phyloP scores from a whole-genome alignment of 768 basidiomycete genomes.

The Russula ochroleuca region DNA sequence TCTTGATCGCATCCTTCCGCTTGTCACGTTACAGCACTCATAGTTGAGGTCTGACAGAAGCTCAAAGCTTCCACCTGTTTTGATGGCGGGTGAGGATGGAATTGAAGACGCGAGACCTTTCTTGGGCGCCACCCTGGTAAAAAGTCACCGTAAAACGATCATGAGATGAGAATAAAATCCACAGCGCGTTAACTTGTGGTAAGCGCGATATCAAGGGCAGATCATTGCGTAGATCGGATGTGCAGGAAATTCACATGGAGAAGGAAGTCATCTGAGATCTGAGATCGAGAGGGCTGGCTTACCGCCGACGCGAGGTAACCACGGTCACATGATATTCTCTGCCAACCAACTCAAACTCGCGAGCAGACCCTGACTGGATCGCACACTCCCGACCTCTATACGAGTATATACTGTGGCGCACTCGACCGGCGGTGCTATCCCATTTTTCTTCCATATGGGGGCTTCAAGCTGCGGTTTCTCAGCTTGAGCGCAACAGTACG shows the following conservation, averaged over 20 bases:
- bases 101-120: conserved; percentile 23
- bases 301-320: too few species aligned
- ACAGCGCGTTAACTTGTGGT: neutral
- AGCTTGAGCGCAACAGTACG: conserved; percentile 70
- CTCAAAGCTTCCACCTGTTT: conserved; percentile 89
- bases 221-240: too few species aligned
- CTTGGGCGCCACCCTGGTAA: conserved; percentile 30
- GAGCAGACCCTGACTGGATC: conserved; percentile 33
- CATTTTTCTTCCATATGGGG: conserved; percentile 61
- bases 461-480: conserved; percentile 77
- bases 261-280: too few species aligned
- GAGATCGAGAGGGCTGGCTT: too few species aligned
- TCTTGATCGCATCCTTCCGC: conserved; percentile 97
- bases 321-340: too few species aligned
- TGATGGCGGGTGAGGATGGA: conserved; percentile 8
- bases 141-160: conserved; percentile 22
- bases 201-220: too few species aligned
- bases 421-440: conserved; percentile 76
- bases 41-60: conserved; percentile 94
- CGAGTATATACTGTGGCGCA: conserved; percentile 72
- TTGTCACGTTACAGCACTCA: conserved; percentile 91
- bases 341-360: too few species aligned
- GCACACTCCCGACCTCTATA: conserved; percentile 59
- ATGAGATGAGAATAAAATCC: neutral
- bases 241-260: too few species aligned